Evolutionary conservation across 2,329 filamentous ascomycete genomes (phyloP).

Genomic region (Emmonsia crescens): DNA sequence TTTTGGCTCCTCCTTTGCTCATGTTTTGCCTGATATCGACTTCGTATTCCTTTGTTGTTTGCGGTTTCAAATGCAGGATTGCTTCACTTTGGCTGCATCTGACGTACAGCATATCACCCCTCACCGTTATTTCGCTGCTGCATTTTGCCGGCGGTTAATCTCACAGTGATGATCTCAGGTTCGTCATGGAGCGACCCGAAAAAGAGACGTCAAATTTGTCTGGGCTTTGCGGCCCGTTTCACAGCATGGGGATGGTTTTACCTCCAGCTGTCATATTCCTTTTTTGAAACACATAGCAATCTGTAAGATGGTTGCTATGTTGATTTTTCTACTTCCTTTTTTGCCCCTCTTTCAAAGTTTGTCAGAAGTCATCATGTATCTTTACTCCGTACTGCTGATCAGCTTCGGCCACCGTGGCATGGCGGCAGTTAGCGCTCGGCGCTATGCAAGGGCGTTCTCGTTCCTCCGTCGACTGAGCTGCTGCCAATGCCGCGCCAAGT

Average conservation of each 20-base stretch:
- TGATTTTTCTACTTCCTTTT: not conserved
- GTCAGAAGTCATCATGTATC: not conserved
- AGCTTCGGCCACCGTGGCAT: not conserved
- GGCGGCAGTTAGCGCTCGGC: not conserved
- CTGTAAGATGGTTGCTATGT: not conserved
- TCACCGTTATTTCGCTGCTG: constrained; percentile 3
- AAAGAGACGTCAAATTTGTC: not conserved
- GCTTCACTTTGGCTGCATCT: not conserved
- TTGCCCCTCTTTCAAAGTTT: not conserved
- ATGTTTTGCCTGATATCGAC: constrained; percentile 8
- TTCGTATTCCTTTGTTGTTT: not conserved
- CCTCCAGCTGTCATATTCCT: not conserved
- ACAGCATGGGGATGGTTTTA: not conserved
- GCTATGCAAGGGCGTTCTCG: constrained; percentile 2
- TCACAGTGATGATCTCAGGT: not conserved
- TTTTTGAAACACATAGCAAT: not conserved
- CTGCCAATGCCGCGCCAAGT: not conserved
- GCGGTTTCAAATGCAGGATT: constrained; percentile 2
- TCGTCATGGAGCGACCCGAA: not conserved
- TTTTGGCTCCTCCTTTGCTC: constrained; percentile 1
- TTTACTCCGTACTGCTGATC: not conserved
- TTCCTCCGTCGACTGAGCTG: not conserved
- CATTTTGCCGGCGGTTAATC: not conserved
- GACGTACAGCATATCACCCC: not conserved
- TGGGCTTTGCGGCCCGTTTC: not conserved